Evolutionary conservation across 2,329 filamentous ascomycete genomes (phyloP), one percentile per base, ranked within the genome.

Genomic region (Neonectria coccinea): DNA sequence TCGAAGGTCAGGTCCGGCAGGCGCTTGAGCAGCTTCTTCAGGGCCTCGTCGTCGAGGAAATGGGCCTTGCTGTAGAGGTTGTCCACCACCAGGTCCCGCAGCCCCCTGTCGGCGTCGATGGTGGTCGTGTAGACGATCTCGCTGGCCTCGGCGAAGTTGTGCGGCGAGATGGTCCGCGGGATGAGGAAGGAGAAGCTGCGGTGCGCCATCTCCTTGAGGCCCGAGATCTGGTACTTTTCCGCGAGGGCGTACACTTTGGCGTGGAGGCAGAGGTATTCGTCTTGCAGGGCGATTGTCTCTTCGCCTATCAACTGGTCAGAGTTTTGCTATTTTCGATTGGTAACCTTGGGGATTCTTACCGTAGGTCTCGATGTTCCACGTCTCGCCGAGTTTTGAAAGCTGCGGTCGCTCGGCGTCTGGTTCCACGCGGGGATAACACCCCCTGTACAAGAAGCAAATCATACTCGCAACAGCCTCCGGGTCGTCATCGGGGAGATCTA

Each of bases 211-310:
- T 50, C 36, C 50, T 64, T 64, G 42, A 64, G 61, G 7, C 51
- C 51, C 11, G 48, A 42, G 42, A 64, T 36, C 11, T 31, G 14
- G 56, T 64, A 64, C 51, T 64, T 59, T 22, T 64, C 50, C 33
- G 56, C 61, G 11, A 64, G 20, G 51, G 50, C 50, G 61, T 64
- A 64, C 50, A 64, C 56, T 25, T 64, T 64, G 41, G 61, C 56
- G 56, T 64, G 61, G 20, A 64, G 61, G 51, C 50, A 54, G 14
- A 64, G 55, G 51, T 64, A 64, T 31, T 62, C 42, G 41, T 62
- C 59, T 18, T 62, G 53, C 18, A 62, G 53, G 5, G 59, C 25
- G 16, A 51, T 33, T 11, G 54, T 62, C 44, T 57, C 60, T 8
- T 53, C 48, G 2, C 60, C 55, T 62, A 2, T 22, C 2, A 7